These are phyloP conservation scores for Wickerhamomyces mucosus DNA, from an alignment of 805 yeast species.

Conservation along the genomic window DNA sequence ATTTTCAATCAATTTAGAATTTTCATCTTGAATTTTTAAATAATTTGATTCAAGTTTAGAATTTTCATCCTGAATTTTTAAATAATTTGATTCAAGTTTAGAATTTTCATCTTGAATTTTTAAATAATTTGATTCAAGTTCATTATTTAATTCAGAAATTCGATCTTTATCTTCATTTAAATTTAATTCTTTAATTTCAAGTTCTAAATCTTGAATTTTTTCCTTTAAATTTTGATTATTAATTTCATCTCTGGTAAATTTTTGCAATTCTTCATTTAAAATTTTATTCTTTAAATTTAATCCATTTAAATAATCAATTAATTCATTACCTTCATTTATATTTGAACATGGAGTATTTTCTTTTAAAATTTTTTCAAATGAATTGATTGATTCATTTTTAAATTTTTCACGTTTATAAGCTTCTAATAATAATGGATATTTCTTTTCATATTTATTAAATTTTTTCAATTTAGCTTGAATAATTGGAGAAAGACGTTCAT, in stretches of 20 bases:
- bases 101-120: no score
- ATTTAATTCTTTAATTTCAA: not conserved
- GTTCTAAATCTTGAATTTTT: not conserved
- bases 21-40: no score
- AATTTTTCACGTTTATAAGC: slow-evolving; percentile 80
- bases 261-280: slow-evolving; percentile 56
- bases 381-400: slow-evolving; percentile 45
- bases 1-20: slow-evolving; percentile 4
- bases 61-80: no score
- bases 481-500: slow-evolving; percentile 35
- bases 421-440: slow-evolving; percentile 74
- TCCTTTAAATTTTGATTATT: not conserved
- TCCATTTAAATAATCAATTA: slow-evolving; percentile 62
- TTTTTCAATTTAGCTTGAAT: slow-evolving; percentile 58
- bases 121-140: no score
- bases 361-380: slow-evolving; percentile 59
- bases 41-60: no score
- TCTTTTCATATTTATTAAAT: slow-evolving; percentile 79
- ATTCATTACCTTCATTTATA: slow-evolving; percentile 59
- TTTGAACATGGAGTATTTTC: slow-evolving; percentile 78
- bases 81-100: no score
- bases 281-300: slow-evolving; percentile 50
- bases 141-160: no score
- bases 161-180: not conserved
- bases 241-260: slow-evolving; percentile 9